Base-by-base conservation (phyloP, 306 rosid species). In the Sphenostylis stenocarpa region DNA sequence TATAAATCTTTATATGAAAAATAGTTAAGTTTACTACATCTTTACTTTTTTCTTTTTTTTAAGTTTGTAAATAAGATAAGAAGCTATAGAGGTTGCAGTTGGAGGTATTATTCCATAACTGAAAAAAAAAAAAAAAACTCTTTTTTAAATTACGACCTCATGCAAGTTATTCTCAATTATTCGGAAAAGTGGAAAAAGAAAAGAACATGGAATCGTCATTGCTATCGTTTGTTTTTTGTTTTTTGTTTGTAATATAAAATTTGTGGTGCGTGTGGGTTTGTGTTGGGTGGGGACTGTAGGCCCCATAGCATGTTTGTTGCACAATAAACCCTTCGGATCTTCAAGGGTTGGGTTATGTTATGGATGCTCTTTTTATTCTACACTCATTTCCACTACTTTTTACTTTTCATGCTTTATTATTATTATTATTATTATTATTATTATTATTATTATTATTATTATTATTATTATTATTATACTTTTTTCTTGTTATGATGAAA, bases 251-350 rank as follows among this genome's bases (percentile, higher is more conserved):
- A 63, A 1, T 34, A 0, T 14, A 3, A 28, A 16, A 64, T 20
- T 0, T 7, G 63, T 28, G 74, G 73, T 49, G 74, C 47, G 5
- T 19, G 34, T 7, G 33, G 73, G 29, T 36, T 7, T 2, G 15
- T 9, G 16, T 23, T n/a, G n/a, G 8, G 53, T 76, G 73, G 65
- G 73, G 10, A 57, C 19, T 29, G 14, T 10, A 41, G 15, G 47
- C 12, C 47, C 47, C 47, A 3, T 11, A 41, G 47, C 47, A 12
- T 41, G 53, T 62, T 14, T 74, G 26, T 63, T 13, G 7, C 14
- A 55, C 67, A 26, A 75, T 47, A 19, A 34, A 66, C 84, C 76
- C 57, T 81, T 81, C 29, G 68, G 56, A 67, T 34, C 65, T 19
- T 48, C 72, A 80, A 74, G 36, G 80, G 80, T 31, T 73, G 34